Percentiles rank a stretch among this genome's conserved stretches.
phyloP scores from a whole-genome alignment of 2,329 filamentous ascomycete species.

The Sporothrix brunneoviolacea region DNA sequence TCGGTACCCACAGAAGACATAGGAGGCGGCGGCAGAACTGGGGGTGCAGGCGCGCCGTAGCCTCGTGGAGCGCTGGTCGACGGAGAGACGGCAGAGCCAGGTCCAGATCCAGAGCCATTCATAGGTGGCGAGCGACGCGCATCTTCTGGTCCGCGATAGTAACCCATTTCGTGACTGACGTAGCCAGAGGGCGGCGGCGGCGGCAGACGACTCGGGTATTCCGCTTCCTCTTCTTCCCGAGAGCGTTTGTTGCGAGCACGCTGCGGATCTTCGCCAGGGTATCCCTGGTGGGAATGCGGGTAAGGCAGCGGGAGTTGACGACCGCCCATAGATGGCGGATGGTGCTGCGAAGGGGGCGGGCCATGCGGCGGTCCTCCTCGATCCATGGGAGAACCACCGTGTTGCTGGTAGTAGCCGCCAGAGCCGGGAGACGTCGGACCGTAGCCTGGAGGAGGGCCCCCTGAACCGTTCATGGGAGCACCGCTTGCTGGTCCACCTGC shows the following conservation, averaged over 20 bases:
- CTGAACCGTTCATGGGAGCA: conserved; percentile 11
- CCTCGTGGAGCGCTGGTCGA: conserved; percentile 29
- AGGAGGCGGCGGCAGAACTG: conserved; percentile 29
- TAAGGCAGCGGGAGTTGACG: conserved; percentile 33
- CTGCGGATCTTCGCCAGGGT: conserved; percentile 12
- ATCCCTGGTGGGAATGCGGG: conserved; percentile 2
- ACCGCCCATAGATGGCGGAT: conserved; percentile 22
- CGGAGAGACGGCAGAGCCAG: conserved; percentile 30
- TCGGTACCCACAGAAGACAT: conserved; percentile 18
- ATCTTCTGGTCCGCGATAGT: conserved; percentile 15
- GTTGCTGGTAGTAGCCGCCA: conserved; percentile 14
- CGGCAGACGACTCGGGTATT: conserved; percentile 12
- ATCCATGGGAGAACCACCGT: conserved; percentile 4
- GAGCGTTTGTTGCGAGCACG: conserved; percentile 14
- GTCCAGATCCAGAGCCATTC: conserved; percentile 14
- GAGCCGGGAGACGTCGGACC: conserved; percentile 20
- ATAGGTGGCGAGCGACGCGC: conserved; percentile 15
- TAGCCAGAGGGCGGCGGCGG: conserved; percentile 12
- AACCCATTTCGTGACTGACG: conserved; percentile 3
- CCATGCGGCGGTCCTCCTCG: conserved; percentile 5
- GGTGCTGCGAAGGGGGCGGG: neutral
- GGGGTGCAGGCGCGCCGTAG: conserved; percentile 30
- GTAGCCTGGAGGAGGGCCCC: conserved; percentile 13
- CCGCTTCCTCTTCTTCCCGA: conserved; percentile 17
- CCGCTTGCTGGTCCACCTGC: conserved; percentile 16